A percentile compares a stretch with the other conserved stretches of the same genome.
These are phyloP conservation scores for Physaria fendleri DNA, from an alignment of 345 rosid genomes.

Conservation along the genomic window DNA sequence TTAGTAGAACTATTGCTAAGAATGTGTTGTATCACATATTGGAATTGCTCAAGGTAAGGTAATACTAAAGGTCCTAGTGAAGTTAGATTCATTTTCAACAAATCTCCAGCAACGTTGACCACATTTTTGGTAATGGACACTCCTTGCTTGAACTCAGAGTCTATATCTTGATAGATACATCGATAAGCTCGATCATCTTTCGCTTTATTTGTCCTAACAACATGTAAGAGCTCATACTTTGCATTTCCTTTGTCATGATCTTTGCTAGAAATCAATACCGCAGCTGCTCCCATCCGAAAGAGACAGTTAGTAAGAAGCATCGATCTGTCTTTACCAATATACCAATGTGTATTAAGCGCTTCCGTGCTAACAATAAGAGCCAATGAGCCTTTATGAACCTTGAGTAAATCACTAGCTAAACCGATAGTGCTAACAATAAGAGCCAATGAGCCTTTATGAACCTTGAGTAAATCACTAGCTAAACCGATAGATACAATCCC, in stretches of 20 bases:
- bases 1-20: slow-evolving; percentile 32
- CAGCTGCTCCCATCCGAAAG: slow-evolving; percentile 67
- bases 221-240: slow-evolving; percentile 41
- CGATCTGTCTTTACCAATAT: slow-evolving; percentile 47
- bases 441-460: slow-evolving; percentile 44
- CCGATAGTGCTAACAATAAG: slow-evolving; percentile 44
- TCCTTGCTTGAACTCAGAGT: slow-evolving; percentile 40
- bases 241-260: slow-evolving; percentile 32
- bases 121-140: slow-evolving; percentile 45
- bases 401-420: slow-evolving; percentile 53
- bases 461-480: slow-evolving; percentile 51
- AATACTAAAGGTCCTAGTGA: slow-evolving; percentile 42
- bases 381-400: slow-evolving; percentile 39
- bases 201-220: slow-evolving; percentile 42
- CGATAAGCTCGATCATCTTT: slow-evolving; percentile 41
- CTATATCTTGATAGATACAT: slow-evolving; percentile 52
- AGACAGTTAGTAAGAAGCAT: slow-evolving; percentile 62
- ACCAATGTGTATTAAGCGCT: slow-evolving; percentile 40
- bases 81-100: slow-evolving; percentile 41
- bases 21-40: slow-evolving; percentile 21
- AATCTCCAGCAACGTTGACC: slow-evolving; percentile 45
- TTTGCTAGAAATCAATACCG: slow-evolving; percentile 47
- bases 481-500: slow-evolving; percentile 47
- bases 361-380: slow-evolving; percentile 53
- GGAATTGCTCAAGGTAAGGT: slow-evolving; percentile 44